phyloP scores from a whole-genome alignment of 2,329 filamentous ascomycete genomes.

The Fusarium anthophilum region DNA sequence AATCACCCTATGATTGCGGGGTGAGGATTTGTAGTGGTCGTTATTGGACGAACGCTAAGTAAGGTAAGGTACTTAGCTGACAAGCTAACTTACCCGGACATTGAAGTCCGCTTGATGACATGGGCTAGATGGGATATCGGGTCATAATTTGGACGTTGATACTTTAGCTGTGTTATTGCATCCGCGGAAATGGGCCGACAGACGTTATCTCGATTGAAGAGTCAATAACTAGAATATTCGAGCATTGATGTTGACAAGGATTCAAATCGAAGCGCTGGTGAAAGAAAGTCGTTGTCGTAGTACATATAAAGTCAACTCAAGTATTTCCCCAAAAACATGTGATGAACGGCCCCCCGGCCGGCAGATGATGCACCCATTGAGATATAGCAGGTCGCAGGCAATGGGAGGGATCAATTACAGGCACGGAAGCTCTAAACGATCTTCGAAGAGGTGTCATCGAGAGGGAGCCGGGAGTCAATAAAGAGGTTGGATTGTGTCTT shows the following conservation, averaged over 20 bases:
- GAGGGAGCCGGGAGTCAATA: not conserved
- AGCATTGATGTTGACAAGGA: not conserved
- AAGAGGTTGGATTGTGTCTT: not conserved
- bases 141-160: not conserved
- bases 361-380: not conserved
- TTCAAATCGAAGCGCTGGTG: not conserved
- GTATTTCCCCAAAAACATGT: not conserved
- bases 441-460: not conserved
- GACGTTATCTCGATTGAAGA: not conserved
- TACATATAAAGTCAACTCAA: not conserved
- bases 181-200: not conserved
- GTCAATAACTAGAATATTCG: not conserved
- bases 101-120: constrained; percentile 38
- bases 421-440: not conserved
- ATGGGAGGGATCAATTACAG: not conserved
- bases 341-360: not conserved
- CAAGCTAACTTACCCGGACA: constrained; percentile 30
- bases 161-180: not conserved
- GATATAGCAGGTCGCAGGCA: not conserved
- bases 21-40: constrained; percentile 10
- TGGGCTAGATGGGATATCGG: not conserved
- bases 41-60: constrained; percentile 29
- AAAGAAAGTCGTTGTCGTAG: not conserved
- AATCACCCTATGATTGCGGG: constrained; percentile 27
- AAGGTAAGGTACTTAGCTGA: not conserved